Evolutionary conservation across 2,329 filamentous ascomycete genomes (phyloP).

Genomic region (Ascochyta pisi): DNA sequence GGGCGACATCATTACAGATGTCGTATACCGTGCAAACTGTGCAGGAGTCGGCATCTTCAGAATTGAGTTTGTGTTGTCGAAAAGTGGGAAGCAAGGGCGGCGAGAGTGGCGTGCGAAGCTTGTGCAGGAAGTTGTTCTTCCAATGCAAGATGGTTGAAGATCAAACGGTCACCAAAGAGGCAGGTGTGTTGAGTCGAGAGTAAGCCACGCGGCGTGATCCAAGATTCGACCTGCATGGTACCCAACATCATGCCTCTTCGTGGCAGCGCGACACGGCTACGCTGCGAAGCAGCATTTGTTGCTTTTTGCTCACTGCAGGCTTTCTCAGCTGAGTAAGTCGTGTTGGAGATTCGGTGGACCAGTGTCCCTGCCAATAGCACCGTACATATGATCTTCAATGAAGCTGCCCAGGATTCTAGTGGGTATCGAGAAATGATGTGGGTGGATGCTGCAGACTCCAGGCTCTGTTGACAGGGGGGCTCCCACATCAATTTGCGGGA

Average conservation of each 20-base stretch:
- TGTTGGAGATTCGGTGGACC: constrained; percentile 1
- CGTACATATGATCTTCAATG: constrained; percentile 29
- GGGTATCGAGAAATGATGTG: constrained; percentile 21
- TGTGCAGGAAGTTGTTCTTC: constrained; percentile 15
- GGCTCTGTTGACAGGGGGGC: constrained; percentile 11
- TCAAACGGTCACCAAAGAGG: constrained; percentile 22
- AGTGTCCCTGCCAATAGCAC: constrained; percentile 12
- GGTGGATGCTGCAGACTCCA: constrained; percentile 8
- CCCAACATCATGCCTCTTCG: background rate
- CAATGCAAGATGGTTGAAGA: constrained; percentile 15
- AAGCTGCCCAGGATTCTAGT: constrained; percentile 30
- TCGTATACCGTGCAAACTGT: background rate
- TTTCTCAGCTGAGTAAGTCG: constrained; percentile 14
- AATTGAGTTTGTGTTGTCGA: constrained; percentile 10
- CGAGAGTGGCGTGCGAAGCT: constrained; percentile 12
- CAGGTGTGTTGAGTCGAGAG: constrained; percentile 18
- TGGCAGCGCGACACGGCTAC: background rate
- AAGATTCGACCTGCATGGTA: constrained; percentile 15
- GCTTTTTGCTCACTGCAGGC: constrained; percentile 9
- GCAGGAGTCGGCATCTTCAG: constrained; percentile 4
- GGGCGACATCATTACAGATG: constrained; percentile 13
- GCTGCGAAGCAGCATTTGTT: background rate
- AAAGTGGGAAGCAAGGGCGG: constrained; percentile 6
- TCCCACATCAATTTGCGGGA: constrained; percentile 6
- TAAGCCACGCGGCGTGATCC: constrained; percentile 20